Base-by-base conservation (phyloP, 2,329 filamentous ascomycete genomes). In the Penicillium fuscoglaucum region DNA sequence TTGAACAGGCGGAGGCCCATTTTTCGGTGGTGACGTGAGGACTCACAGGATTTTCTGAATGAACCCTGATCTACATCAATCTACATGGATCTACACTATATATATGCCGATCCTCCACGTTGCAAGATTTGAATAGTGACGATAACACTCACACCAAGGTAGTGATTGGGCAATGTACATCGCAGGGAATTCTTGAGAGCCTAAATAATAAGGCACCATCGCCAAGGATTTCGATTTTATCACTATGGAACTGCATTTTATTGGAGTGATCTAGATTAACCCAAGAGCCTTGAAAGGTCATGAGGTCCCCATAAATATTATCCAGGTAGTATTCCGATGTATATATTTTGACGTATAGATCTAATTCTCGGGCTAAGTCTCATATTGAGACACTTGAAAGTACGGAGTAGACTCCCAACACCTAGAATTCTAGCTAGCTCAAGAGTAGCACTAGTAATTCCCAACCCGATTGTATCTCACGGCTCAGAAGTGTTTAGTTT, bases 1-100 rank as follows among this genome's bases (percentile, higher is more conserved):
- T 53, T 7, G 46, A 43, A 19, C 37, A 26, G 44, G 28, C 9
- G 19, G 31, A 40, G 17, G 26, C 29, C 13, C 24, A n/a, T 44
- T 52, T 39, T 45, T 31, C 29, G 39, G 60, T 61, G 39, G 58
- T 61, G 60, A 61, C 60, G 60, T 60, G 50, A 55, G 57, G 57
- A 60, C 57, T 57, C 9, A 8, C n/a, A 47, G 24, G 13, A 6
- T 35, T 39, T 4, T 33, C 31, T 19, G 15, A 49, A 43, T 24
- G 26, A 33, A 39, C 31, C 33, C 40, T 53, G 44, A 37, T 37
- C 50, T 44, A 46, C 52, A 50, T 50, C 13, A 19, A 21, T 48
- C 8, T 17, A 48, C 29, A 12, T 46, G 1, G 44, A 26, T 35
- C 35, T 41, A 35, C 46, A 35, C 39, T 43, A 40, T 52, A 40